These are phyloP conservation scores for Talinum fruticosum DNA, from an alignment of 148 eudicot species.

Conservation along the genomic window DNA sequence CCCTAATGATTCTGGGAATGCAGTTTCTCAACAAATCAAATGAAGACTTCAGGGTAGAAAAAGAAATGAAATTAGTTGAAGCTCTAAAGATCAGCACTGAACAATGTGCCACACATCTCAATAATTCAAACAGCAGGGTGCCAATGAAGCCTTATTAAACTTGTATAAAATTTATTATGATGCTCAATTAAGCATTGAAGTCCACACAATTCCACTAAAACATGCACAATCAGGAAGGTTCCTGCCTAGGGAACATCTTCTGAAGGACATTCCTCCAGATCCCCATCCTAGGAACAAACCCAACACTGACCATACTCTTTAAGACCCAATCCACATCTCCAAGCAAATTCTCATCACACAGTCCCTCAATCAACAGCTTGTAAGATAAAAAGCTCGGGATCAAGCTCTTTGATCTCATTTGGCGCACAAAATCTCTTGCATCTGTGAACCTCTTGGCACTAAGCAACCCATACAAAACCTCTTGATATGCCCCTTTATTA, in stretches of 20 bases:
- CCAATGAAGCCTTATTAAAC: neutral
- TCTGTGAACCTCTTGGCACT: conserved; percentile 42
- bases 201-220: conserved; percentile 25
- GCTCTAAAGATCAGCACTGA: neutral
- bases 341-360: conserved; percentile 43
- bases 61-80: no score
- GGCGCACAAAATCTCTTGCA: conserved; percentile 48
- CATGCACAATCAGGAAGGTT: neutral
- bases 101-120: neutral
- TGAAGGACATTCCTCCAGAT: conserved; percentile 60
- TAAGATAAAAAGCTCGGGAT: conserved; percentile 74
- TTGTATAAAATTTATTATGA: no score
- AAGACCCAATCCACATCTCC: conserved; percentile 76
- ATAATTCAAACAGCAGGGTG: neutral
- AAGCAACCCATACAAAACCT: conserved; percentile 73
- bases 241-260: conserved; percentile 30
- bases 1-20: no score
- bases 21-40: no score
- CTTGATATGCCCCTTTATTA: conserved; percentile 66
- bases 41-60: no score
- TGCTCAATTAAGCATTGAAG: neutral
- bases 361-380: conserved; percentile 52
- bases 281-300: conserved; percentile 63
- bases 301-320: conserved; percentile 58
- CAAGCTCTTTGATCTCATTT: conserved; percentile 47